These are phyloP conservation scores for Chytriomyces confervae DNA, from an alignment of 192 early-diverging fungal species.

Conservation along the genomic window DNA sequence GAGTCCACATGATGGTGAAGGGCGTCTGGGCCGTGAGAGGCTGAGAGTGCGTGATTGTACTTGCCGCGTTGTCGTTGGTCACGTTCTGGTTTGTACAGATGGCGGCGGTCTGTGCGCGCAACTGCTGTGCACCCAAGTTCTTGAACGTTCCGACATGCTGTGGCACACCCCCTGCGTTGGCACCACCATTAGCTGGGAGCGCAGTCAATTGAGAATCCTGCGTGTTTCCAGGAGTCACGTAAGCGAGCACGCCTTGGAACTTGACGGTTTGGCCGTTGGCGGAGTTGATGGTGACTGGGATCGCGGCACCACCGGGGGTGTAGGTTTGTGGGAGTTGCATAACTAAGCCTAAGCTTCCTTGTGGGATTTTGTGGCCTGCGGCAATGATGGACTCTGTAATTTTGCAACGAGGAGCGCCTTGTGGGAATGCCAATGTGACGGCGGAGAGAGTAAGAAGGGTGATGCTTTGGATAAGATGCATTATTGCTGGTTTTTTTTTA, in stretches of 20 bases:
- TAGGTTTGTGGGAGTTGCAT: not conserved
- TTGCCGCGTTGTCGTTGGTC: slow-evolving; percentile 8
- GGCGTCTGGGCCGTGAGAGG: not conserved
- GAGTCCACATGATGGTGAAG: slow-evolving; percentile 22
- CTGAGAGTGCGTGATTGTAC: slow-evolving; percentile 25
- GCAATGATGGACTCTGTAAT: too few species aligned
- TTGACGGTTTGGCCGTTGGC: not conserved
- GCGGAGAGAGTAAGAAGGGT: too few species aligned
- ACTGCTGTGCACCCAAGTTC: not conserved
- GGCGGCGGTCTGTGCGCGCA: slow-evolving; percentile 19
- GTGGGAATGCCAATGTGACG: too few species aligned
- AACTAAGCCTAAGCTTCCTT: too few species aligned
- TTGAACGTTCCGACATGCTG: slow-evolving; percentile 32
- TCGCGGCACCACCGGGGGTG: slow-evolving; percentile 25
- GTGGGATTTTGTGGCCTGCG: too few species aligned
- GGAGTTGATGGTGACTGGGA: slow-evolving; percentile 15
- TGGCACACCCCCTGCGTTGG: not conserved
- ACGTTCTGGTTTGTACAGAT: slow-evolving; percentile 3
- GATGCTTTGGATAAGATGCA: too few species aligned
- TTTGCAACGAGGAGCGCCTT: too few species aligned
- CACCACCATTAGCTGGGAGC: not conserved
- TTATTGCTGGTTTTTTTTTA: too few species aligned
- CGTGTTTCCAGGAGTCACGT: slow-evolving; percentile 38
- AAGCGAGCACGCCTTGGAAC: slow-evolving; percentile 38
- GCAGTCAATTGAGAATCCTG: slow-evolving; percentile 36